Evolutionary conservation across 169 alveolate genomes (phyloP), one percentile per base, ranked within the genome.

Genomic region (Theileria annulata): DNA sequence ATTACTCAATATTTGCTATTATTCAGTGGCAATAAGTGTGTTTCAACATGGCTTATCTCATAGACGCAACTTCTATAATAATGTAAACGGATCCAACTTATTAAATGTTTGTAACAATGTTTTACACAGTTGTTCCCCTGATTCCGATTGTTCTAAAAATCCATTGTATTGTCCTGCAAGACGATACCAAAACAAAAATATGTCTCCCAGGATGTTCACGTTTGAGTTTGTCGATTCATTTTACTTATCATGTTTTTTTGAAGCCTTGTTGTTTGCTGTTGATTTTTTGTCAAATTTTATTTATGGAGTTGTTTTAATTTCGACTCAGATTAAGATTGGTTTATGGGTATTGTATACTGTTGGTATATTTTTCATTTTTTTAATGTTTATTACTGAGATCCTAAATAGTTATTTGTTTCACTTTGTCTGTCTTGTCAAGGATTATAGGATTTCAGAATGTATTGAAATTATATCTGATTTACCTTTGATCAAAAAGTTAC

Each of bases 141-240:
- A 31, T 10, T 30, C 23, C 1, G 42, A n/a, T 2, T 80, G 88
- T 25, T 51, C 71, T 6, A 15, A 28, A 21, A 80, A 80, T 56
- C 88, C 88, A 9, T 58, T 75, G 13, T 1, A 23, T 23, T 80
- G 88, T 47, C 88, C 88, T 19, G 85, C 88, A 15, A 56, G 74
- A 77, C 86, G 86, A 3, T 31, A 71, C 47, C 79, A 78, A 6
- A 78, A 71, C 49, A 69, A 58, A 17, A 79, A 78, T 6, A 33
- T 78, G n/a, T 9, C 71, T 23, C 42, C 86, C 0, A 62, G 77
- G 25, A 78, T 78, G 62, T 70, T 48, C 56, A 58, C 72, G 3
- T 71, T 51, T 42, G 35, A 58, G 54, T 31, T 71, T 21, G 21
- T 78, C 56, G 86, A 78, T 37, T 47, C 69, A 0, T 78, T 42